phyloP scores from a whole-genome alignment of 176 grass and related monocot genomes.

The Rhipidocladum racemiflorum region DNA sequence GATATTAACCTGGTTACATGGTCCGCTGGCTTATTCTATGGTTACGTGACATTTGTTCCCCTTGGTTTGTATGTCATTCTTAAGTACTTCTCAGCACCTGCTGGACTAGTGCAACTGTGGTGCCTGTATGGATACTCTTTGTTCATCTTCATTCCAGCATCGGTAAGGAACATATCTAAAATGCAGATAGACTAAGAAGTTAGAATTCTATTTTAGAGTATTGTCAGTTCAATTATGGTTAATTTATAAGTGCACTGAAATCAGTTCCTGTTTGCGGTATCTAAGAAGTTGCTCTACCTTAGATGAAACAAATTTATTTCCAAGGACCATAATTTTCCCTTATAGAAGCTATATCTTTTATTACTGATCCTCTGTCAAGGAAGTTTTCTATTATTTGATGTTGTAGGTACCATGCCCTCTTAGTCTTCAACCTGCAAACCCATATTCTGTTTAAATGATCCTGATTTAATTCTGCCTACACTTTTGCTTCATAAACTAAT shows the following conservation, averaged over 20 bases:
- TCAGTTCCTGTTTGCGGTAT: not conserved
- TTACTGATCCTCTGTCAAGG: not conserved
- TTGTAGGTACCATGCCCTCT: not conserved
- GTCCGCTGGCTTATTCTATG: slow-evolving; percentile 98
- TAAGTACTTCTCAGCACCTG: slow-evolving; percentile 96
- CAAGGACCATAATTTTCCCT: not conserved
- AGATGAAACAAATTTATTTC: not conserved
- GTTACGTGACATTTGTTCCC: slow-evolving; percentile 89
- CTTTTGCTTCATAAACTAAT: not conserved
- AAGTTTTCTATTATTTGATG: not conserved
- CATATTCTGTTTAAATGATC: not conserved
- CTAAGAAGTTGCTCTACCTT: not conserved
- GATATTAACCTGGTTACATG: slow-evolving; percentile 97
- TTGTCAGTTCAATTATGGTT: not conserved
- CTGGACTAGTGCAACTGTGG: slow-evolving; percentile 90
- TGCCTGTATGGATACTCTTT: slow-evolving; percentile 96
- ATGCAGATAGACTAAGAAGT: not conserved
- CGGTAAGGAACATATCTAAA: slow-evolving; percentile 47
- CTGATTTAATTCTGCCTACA: not conserved
- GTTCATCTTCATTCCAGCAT: slow-evolving; percentile 95
- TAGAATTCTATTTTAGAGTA: not conserved
- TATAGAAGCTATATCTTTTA: not conserved
- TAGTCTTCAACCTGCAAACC: not conserved
- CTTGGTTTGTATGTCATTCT: slow-evolving; percentile 86
- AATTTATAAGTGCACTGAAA: not conserved